Base-by-base conservation (phyloP, 257 asterid species). In the Fraxinus americana region DNA sequence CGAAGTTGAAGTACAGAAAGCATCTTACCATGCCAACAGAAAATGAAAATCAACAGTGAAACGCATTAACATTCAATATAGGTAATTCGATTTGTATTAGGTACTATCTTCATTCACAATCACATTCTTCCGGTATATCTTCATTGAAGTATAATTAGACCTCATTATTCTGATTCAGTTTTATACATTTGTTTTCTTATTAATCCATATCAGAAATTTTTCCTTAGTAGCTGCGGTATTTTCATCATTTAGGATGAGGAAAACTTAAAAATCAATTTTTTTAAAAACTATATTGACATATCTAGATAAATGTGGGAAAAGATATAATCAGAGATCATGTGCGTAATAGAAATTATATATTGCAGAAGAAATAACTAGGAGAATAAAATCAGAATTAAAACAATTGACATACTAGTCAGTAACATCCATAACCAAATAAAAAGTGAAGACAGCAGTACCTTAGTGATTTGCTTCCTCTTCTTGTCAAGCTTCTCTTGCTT, bases 401-500 rank as follows among this genome's bases (percentile, higher is more conserved):
- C 57, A 48, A 48, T 65, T 14, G 1, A 6, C 11, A 11, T 5
- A 30, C 73, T 38, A 8, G 23, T 11, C 36, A 48, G 12, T 2
- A 41, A 16, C 0, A 78, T 54, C 27, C 12, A 23, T 12, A 36
- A 32, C 21, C 30, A 32, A 2, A 23, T n/a, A 71, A 50, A 54
- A 25, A 8, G 50, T 52, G 69, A 19, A 35, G 73, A 67, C 14
- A 71, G 16, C n/a, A 21, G 52, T 87, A 94, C 98, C 97, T 92
- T 89, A 1, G 97, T 79, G 77, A 91, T 83, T 10, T 71, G 85
- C 1, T 87, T 81, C 82, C 98, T 94, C 86, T 92, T 94, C 91
- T 86, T 89, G 0, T 76, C 86, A 4, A 91, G 93, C 86, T 88
- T 91, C 86, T 90, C 97, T 85, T 84, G 68, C 89, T 92, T 94